These are phyloP conservation scores for Phytophthora fragariaefolia DNA, from an alignment of 352 stramenopile genomes.

Conservation along the genomic window DNA sequence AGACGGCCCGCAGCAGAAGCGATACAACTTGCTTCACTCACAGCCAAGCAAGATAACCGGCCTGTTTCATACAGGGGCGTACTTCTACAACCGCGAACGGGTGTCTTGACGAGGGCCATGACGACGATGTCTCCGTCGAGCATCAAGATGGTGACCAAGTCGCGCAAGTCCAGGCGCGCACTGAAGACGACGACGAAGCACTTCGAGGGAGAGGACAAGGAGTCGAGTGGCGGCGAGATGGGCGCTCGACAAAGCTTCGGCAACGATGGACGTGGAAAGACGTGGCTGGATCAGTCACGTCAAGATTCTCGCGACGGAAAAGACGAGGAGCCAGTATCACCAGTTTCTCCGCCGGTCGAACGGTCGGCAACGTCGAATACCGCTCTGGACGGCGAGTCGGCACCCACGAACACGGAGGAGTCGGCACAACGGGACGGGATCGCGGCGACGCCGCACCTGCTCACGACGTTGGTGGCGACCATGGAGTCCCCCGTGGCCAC, in stretches of 20 bases:
- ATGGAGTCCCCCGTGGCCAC: not conserved
- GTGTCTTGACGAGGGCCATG: not conserved
- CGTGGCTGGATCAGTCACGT: not conserved
- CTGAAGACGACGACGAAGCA: not conserved
- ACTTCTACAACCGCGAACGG: not conserved
- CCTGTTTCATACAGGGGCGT: not conserved
- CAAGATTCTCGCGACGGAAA: not conserved
- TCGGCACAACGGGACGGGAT: not conserved
- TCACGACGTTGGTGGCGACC: not conserved
- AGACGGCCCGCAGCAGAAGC: not conserved
- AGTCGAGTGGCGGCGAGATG: not conserved
- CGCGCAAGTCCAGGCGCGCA: not conserved
- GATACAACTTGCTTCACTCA: not conserved
- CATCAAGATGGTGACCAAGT: not conserved
- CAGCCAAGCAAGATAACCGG: not conserved
- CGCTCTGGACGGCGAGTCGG: no score
- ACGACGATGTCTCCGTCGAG: not conserved
- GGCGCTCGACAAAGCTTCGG: not conserved
- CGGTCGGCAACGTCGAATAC: not conserved
- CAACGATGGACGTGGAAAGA: not conserved
- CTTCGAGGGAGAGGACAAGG: not conserved
- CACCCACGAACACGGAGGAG: no score
- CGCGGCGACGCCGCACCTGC: not conserved
- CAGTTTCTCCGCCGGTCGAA: not conserved
- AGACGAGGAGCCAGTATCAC: not conserved